Percentiles rank a stretch among this genome's conserved stretches.
These are phyloP conservation scores for Neopestalotiopsis sp. DNA, from an alignment of 2,329 filamentous ascomycete genomes.

Conservation along the genomic window DNA sequence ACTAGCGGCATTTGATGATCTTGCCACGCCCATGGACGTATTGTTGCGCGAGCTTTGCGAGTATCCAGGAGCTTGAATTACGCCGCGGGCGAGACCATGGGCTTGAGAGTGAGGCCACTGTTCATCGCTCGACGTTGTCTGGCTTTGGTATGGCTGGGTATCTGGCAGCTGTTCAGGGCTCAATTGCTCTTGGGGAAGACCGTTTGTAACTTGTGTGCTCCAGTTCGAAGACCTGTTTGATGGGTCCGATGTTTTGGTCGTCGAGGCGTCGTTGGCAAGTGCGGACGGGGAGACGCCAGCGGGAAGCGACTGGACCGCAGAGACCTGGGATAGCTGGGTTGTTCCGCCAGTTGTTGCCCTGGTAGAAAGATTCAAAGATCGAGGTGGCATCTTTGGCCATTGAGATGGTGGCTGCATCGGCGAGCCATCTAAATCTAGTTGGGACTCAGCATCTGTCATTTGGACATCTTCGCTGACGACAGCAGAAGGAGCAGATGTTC, in stretches of 20 bases:
- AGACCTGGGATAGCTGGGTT: constrained; percentile 69
- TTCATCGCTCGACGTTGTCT: constrained; percentile 57
- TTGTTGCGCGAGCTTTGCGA: constrained; percentile 30
- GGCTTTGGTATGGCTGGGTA: constrained; percentile 54
- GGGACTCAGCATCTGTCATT: constrained; percentile 63
- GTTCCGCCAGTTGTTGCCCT: constrained; percentile 50
- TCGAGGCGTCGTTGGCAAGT: constrained; percentile 83
- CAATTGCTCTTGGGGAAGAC: constrained; percentile 55
- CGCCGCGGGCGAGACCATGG: constrained; percentile 52
- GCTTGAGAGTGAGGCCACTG: constrained; percentile 65
- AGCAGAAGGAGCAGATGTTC: constrained; percentile 55
- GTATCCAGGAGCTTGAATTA: constrained; percentile 41
- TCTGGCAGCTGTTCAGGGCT: constrained; percentile 54
- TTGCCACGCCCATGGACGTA: constrained; percentile 44
- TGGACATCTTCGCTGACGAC: constrained; percentile 61
- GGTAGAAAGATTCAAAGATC: constrained; percentile 40
- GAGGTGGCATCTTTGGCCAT: constrained; percentile 39
- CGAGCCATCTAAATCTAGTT: constrained; percentile 48
- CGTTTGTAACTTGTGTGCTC: constrained; percentile 77
- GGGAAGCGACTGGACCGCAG: constrained; percentile 63
- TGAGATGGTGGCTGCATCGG: constrained; percentile 58
- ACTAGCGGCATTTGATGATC: constrained; percentile 40
- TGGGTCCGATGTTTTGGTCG: constrained; percentile 85
- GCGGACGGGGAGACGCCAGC: constrained; percentile 64
- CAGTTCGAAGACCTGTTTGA: constrained; percentile 68